A percentile compares a stretch with the other conserved stretches of the same genome.
phyloP scores from a whole-genome alignment of 2,329 filamentous ascomycete species.

The Nakataea oryzae region DNA sequence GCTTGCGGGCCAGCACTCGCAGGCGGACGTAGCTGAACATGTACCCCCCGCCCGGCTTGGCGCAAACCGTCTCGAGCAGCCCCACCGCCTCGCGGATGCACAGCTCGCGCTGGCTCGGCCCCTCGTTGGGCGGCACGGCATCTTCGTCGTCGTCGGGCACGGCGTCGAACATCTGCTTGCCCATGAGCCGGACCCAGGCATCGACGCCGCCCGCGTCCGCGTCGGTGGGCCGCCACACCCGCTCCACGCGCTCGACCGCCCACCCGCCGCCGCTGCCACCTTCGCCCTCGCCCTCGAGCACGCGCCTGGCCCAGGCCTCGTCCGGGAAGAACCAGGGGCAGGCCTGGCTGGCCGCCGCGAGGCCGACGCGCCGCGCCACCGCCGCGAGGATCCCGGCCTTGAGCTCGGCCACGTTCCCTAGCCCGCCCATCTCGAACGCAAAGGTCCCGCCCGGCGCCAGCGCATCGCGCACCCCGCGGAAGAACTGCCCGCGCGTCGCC shows the following conservation, averaged over 20 bases:
- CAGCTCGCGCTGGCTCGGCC: conserved; percentile 38
- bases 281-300: conserved; percentile 18
- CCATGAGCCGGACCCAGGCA: conserved; percentile 58
- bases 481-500: conserved; percentile 35
- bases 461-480: conserved; percentile 37
- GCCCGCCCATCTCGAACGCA: conserved; percentile 62
- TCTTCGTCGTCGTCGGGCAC: conserved; percentile 26
- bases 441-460: conserved; percentile 47
- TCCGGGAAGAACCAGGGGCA: conserved; percentile 67
- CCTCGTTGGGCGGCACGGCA: no score
- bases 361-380: conserved; percentile 37
- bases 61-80: conserved; percentile 43
- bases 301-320: conserved; percentile 41
- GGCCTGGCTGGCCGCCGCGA: conserved; percentile 34
- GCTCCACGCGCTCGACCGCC: conserved; percentile 42
- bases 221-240: conserved; percentile 54
- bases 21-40: conserved; percentile 41
- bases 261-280: conserved; percentile 31
- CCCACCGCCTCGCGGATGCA: conserved; percentile 43
- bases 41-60: conserved; percentile 44
- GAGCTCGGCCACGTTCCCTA: conserved; percentile 58
- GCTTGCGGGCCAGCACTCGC: conserved; percentile 10
- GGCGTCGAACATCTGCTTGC: conserved; percentile 44
- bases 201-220: conserved; percentile 48
- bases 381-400: conserved; percentile 44